phyloP scores from a whole-genome alignment of 2,329 filamentous ascomycete species.

The Calonectria fujianensis region DNA sequence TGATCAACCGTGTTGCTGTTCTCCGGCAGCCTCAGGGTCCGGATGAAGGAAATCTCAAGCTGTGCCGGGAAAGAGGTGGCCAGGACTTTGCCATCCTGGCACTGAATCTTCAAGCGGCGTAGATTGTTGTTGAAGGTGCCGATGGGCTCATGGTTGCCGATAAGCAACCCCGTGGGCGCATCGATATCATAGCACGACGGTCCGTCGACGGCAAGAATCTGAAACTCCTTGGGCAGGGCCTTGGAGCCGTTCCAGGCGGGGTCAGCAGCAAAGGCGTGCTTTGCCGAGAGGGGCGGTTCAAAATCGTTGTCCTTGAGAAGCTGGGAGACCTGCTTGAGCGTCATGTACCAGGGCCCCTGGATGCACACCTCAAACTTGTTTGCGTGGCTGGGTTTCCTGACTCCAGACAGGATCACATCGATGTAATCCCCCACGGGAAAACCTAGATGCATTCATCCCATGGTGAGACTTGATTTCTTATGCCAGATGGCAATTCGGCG shows the following conservation, averaged over 20 bases:
- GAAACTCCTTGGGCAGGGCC: neutral
- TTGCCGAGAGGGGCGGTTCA: conserved; percentile 16
- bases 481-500: neutral
- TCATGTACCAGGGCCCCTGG: conserved; percentile 32
- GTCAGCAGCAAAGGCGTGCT: neutral
- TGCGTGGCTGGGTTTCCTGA: conserved; percentile 13
- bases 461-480: neutral
- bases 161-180: conserved; percentile 1
- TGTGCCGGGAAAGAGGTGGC: conserved; percentile 26
- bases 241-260: neutral
- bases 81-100: conserved; percentile 20
- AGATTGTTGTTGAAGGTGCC: conserved; percentile 10
- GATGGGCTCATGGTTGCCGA: conserved; percentile 20
- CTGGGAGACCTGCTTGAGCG: conserved; percentile 10
- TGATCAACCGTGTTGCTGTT: conserved; percentile 15
- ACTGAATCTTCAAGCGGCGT: neutral
- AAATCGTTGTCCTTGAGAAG: conserved; percentile 2
- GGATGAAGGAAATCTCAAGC: conserved; percentile 36
- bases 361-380: neutral
- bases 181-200: conserved; percentile 30
- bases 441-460: neutral
- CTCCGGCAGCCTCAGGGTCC: conserved; percentile 35
- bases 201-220: conserved; percentile 14
- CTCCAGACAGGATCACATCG: neutral
- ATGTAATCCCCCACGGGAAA: conserved; percentile 18